phyloP scores from a whole-genome alignment of 495 filamentous ascomycete genomes.

The Neurospora hispaniola region DNA sequence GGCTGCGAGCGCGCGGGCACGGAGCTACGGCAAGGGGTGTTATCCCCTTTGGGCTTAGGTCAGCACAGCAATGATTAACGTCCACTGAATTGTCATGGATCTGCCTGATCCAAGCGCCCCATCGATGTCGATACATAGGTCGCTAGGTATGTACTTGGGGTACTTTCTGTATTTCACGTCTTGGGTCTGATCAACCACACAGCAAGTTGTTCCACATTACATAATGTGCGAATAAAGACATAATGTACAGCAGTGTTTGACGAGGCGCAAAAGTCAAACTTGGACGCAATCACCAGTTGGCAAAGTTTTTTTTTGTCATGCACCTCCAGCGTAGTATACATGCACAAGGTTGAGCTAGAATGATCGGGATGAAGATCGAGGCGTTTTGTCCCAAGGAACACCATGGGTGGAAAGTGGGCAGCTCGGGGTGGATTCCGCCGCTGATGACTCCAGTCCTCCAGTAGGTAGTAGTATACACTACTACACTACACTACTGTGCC shows the following conservation, averaged over 20 bases:
- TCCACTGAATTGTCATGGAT: not conserved
- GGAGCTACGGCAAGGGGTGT: not conserved
- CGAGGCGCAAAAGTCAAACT: not conserved
- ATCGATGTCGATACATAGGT: not conserved
- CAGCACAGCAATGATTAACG: not conserved
- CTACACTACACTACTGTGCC: too few species aligned
- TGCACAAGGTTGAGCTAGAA: not conserved
- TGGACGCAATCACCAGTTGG: not conserved
- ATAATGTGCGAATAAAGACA: not conserved
- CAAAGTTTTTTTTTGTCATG: not conserved
- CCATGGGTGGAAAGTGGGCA: not conserved
- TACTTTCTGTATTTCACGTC: not conserved
- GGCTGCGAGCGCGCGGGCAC: slow-evolving; percentile 3
- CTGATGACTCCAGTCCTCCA: not conserved
- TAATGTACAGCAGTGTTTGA: not conserved
- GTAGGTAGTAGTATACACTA: too few species aligned
- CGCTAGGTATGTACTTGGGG: not conserved
- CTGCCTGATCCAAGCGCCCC: not conserved
- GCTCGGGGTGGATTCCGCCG: not conserved
- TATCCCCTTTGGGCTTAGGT: not conserved
- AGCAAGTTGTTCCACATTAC: not conserved
- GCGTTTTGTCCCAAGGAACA: not conserved
- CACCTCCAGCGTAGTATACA: not conserved
- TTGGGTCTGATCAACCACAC: not conserved
- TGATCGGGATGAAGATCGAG: not conserved